Evolutionary conservation across 2,329 filamentous ascomycete species (phyloP).

Genomic region (Sporothrix pseudoabietina): DNA sequence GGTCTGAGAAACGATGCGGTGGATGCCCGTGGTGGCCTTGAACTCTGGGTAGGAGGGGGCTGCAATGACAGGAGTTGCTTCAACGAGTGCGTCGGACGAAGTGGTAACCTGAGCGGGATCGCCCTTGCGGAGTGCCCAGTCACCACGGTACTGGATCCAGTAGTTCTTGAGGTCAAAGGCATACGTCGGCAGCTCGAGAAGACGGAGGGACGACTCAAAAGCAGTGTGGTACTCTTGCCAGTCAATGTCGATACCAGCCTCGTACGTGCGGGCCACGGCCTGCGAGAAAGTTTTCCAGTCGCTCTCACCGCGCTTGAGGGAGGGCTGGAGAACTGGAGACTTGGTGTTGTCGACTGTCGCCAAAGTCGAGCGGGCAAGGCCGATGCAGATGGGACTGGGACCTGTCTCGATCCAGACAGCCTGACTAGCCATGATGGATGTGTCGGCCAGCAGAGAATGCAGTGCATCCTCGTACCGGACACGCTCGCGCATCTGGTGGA

Average conservation of each 20-base stretch:
- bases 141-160: slow-evolving; percentile 64
- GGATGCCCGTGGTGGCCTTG: slow-evolving; percentile 52
- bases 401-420: slow-evolving; percentile 73
- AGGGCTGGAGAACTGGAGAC: slow-evolving; percentile 53
- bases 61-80: not conserved
- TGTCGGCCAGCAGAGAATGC: slow-evolving; percentile 65
- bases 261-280: not conserved
- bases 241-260: slow-evolving; percentile 62
- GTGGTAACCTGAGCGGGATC: slow-evolving; percentile 39
- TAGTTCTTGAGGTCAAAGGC: slow-evolving; percentile 74
- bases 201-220: slow-evolving; percentile 46
- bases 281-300: slow-evolving; percentile 63
- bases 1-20: not conserved
- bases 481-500: slow-evolving; percentile 50
- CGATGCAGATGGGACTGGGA: slow-evolving; percentile 68
- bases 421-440: slow-evolving; percentile 50
- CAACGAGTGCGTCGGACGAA: slow-evolving; percentile 38
- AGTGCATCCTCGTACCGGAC: slow-evolving; percentile 62
- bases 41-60: slow-evolving; percentile 47
- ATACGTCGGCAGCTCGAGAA: slow-evolving; percentile 69
- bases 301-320: slow-evolving; percentile 63
- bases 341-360: slow-evolving; percentile 60
- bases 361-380: slow-evolving; percentile 59
- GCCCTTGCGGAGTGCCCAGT: slow-evolving; percentile 73
- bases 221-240: slow-evolving; percentile 70